Conservation (phyloP, 1,284 basidiomycete genomes). For the Boletus sp. region DNA sequence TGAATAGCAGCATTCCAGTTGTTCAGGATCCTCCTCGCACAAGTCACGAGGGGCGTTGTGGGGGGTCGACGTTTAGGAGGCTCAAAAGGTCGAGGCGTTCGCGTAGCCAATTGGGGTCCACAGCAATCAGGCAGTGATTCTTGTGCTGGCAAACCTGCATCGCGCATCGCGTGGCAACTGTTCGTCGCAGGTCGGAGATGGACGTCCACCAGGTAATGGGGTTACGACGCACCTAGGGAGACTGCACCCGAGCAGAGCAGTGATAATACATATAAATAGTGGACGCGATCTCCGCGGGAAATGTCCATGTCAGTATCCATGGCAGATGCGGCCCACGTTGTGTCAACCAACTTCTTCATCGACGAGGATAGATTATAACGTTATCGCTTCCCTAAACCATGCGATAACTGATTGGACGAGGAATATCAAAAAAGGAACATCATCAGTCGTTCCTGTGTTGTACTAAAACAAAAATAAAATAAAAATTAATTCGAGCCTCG, state of each 20-base stretch:
- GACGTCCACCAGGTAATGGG: slow-evolving; percentile 19
- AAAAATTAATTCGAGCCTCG: slow-evolving; percentile 7
- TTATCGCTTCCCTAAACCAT: slow-evolving; percentile 24
- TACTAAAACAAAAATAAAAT: not conserved
- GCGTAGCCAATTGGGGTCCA: not conserved
- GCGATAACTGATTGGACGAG: slow-evolving; percentile 9
- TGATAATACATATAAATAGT: slow-evolving; percentile 8
- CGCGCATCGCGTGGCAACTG: slow-evolving; percentile 5
- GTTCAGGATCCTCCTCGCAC: slow-evolving; percentile 7
- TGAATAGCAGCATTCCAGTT: slow-evolving; percentile 2
- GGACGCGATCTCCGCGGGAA: slow-evolving; percentile 31
- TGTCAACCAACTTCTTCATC: slow-evolving; percentile 16
- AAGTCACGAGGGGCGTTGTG: slow-evolving; percentile 14
- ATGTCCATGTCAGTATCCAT: slow-evolving; percentile 27
- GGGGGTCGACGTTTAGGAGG: slow-evolving; percentile 23
- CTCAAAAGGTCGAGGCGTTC: not conserved
- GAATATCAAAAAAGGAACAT: slow-evolving; percentile 14
- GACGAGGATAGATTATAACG: slow-evolving; percentile 20
- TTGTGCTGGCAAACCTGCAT: slow-evolving; percentile 10
- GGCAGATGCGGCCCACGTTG: slow-evolving; percentile 28
- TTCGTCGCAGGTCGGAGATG: slow-evolving; percentile 23
- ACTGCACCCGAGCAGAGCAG: slow-evolving; percentile 12
- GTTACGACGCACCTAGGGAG: slow-evolving; percentile 21
- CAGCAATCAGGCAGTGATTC: slow-evolving; percentile 1
- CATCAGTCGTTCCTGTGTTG: slow-evolving; percentile 8